Base-by-base conservation (phyloP, 2,329 filamentous ascomycete species). In the Ampelomyces quisqualis region DNA sequence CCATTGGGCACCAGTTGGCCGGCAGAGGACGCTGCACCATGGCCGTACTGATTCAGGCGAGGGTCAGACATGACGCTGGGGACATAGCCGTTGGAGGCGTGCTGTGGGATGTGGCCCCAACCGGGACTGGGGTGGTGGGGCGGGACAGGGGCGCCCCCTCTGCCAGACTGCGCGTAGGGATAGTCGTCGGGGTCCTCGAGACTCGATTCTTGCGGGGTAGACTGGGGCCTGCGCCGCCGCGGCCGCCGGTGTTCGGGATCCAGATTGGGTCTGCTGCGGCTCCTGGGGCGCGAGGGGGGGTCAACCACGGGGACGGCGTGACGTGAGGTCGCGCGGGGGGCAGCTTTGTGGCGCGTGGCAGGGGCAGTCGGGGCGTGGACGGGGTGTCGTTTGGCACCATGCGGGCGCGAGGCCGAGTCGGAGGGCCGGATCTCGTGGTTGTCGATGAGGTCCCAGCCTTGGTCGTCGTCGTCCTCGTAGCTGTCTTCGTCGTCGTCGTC, bases 401-500 rank as follows among this genome's bases (percentile, higher is more conserved):
- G 54, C 3, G 72, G 68, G 31, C 70, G 67, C 14, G 73, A 76
- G 15, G 73, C 73, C 18, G 73, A 76, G 56, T 77, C 74, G n/a
- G 69, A 73, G 18, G 73, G 73, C 17, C 71, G 67, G 51, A 77
- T 71, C 38, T 72, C 70, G 68, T 72, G 61, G 30, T 62, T 58
- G 41, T 65, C 55, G 50, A 63, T 45, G 18, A 40, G 32, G 37
- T 51, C 48, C 48, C 48, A 51, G 18, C 63, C 64, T 40, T 64
- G 63, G 30, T 56, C 53, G 9, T 57, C 58, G 14, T 58, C 53
- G 4, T 39, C 43, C 6, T 57, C 51, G 19, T 43, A 40, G 5
- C 49, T 45, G 17, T 57, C 54, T 44, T 60, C 59, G 32, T 63
- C 62, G 36, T 64, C 58, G 21, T 64, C 55, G 35, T 56, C 57